phyloP scores from a whole-genome alignment of 1,284 basidiomycete genomes.

The Ustilago loliicola region DNA sequence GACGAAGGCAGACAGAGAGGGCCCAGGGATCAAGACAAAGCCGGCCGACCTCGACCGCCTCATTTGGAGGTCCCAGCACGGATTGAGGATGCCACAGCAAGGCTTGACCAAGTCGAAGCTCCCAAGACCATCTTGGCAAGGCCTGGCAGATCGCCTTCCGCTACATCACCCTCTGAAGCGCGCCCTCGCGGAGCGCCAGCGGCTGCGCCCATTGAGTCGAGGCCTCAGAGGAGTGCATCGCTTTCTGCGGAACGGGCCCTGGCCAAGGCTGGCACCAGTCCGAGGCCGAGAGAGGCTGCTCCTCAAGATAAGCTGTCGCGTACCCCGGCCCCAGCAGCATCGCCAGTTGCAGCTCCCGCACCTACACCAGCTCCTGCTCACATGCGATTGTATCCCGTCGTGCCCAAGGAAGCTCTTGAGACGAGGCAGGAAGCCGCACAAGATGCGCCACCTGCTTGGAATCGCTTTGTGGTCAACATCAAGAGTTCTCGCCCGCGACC shows the following conservation, averaged over 20 bases:
- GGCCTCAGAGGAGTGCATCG: constrained; percentile 16
- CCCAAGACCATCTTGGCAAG: constrained; percentile 40
- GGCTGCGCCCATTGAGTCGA: background rate
- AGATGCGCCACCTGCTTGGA: constrained; percentile 62
- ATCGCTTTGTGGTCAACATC: constrained; percentile 52
- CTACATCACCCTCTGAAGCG: constrained; percentile 8
- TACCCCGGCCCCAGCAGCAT: background rate
- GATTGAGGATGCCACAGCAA: constrained; percentile 1
- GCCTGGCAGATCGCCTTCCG: constrained; percentile 17
- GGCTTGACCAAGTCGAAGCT: background rate
- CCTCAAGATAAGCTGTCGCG: constrained; percentile 16
- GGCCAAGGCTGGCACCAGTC: constrained; percentile 4
- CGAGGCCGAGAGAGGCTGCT: constrained; percentile 12
- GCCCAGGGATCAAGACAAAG: background rate
- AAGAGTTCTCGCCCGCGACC: constrained; percentile 26
- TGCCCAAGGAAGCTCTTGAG: constrained; percentile 44
- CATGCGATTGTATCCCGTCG: constrained; percentile 28
- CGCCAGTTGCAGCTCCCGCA: background rate
- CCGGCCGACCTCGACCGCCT: background rate
- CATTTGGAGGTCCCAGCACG: constrained; percentile 2
- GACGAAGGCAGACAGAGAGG: constrained; percentile 17
- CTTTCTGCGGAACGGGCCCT: constrained; percentile 11
- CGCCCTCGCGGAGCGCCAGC: constrained; percentile 1
- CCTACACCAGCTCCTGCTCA: constrained; percentile 24
- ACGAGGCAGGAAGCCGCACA: constrained; percentile 47